A percentile compares a stretch with the other conserved stretches of the same genome.
Conservation (phyloP, 169 alveolate species). For the Eimeria maxima region DNA sequence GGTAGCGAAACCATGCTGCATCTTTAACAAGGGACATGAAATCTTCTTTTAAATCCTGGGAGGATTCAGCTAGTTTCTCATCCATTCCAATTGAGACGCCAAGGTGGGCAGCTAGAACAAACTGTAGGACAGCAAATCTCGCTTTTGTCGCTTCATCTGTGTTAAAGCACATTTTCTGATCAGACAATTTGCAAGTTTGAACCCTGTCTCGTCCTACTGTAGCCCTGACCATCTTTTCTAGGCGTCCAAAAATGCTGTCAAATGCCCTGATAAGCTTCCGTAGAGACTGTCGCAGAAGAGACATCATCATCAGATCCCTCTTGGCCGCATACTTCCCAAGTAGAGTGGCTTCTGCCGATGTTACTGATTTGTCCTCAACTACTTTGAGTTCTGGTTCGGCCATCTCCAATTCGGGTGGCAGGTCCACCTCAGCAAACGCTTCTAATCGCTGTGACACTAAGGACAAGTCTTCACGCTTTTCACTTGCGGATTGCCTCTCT, state of each 20-base stretch:
- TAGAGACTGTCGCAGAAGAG: conserved; percentile 47
- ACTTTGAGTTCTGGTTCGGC: conserved; percentile 40
- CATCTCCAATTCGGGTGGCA: conserved; percentile 51
- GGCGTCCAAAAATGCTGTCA: conserved; percentile 54
- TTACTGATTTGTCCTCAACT: conserved; percentile 39
- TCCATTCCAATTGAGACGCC: conserved; percentile 48
- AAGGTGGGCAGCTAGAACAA: conserved; percentile 54
- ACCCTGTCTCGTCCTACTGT: conserved; percentile 43
- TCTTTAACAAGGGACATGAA: conserved; percentile 64
- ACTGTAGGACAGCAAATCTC: conserved; percentile 40
- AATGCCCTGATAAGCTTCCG: conserved; percentile 39
- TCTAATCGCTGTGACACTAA: conserved; percentile 32
- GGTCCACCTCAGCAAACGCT: conserved; percentile 27
- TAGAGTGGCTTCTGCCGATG: conserved; percentile 18
- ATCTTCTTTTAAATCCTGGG: conserved; percentile 5
- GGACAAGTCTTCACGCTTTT: conserved; percentile 12
- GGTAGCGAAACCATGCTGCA: conserved; percentile 65
- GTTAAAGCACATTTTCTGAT: conserved; percentile 41
- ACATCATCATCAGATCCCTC: conserved; percentile 64
- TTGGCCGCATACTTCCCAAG: conserved; percentile 41
- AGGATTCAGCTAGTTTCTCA: neutral
- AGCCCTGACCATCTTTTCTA: conserved; percentile 46
- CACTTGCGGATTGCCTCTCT: neutral
- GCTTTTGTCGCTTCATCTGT: conserved; percentile 46
- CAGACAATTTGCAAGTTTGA: conserved; percentile 35